Percentiles rank a stretch among this genome's conserved stretches.
Conservation (phyloP, 768 basidiomycete genomes). For the Trametes cingulata region DNA sequence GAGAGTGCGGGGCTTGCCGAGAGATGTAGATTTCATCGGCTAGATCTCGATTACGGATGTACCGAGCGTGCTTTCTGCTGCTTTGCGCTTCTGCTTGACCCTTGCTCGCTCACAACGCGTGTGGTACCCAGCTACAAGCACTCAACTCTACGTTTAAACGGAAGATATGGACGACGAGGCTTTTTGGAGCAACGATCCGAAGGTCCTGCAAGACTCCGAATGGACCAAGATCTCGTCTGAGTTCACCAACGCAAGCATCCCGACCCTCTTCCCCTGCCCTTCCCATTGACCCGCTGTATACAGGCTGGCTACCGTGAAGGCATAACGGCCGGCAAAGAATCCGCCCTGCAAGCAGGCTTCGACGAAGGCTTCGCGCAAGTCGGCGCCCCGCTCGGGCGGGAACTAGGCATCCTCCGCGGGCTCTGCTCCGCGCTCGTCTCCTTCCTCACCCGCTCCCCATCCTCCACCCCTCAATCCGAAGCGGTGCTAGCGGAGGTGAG, state of each 20-base stretch:
- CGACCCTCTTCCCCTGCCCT: neutral
- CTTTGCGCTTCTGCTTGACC: neutral
- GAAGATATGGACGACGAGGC: slow-evolving; percentile 22
- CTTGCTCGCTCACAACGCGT: too few species aligned
- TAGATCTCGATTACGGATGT: neutral
- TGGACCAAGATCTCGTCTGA: slow-evolving; percentile 69
- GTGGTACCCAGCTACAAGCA: too few species aligned
- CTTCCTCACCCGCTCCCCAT: slow-evolving; percentile 46
- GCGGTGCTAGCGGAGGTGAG: slow-evolving; percentile 46
- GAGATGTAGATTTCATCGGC: too few species aligned
- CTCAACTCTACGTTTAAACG: too few species aligned
- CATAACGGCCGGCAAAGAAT: slow-evolving; percentile 89
- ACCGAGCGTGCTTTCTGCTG: neutral
- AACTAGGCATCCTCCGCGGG: slow-evolving; percentile 80
- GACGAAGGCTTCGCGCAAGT: slow-evolving; percentile 76
- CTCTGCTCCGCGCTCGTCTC: slow-evolving; percentile 61
- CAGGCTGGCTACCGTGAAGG: slow-evolving; percentile 97
- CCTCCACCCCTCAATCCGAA: slow-evolving; percentile 12
- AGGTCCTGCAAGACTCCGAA: slow-evolving; percentile 47
- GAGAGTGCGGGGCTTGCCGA: too few species aligned
- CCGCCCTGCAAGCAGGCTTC: slow-evolving; percentile 86
- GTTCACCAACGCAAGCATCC: slow-evolving; percentile 63
- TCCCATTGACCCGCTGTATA: neutral
- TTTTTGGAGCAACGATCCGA: slow-evolving; percentile 55
- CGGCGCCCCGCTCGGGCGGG: slow-evolving; percentile 74